These are phyloP conservation scores for Amyloporia xantha DNA, from an alignment of 768 basidiomycete species.

Conservation along the genomic window DNA sequence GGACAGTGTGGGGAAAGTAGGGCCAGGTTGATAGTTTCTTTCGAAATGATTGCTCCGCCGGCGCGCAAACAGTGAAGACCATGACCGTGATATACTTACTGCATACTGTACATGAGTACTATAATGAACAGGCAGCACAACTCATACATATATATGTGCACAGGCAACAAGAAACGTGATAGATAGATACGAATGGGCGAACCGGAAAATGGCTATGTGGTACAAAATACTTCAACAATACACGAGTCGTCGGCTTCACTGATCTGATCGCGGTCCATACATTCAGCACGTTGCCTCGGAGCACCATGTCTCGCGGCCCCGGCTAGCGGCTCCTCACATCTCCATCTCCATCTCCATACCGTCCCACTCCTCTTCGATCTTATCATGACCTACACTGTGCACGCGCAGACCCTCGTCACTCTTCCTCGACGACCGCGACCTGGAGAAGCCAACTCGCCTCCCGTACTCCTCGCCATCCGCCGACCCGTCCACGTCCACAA, in stretches of 20 bases:
- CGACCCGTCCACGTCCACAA: slow-evolving; percentile 22
- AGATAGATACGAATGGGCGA: background rate
- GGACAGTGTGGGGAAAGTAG: no score
- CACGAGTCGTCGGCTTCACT: background rate
- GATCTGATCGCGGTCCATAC: background rate
- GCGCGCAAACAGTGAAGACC: no score
- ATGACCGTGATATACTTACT: no score
- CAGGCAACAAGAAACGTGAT: background rate
- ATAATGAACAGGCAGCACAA: no score
- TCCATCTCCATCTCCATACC: slow-evolving; percentile 67
- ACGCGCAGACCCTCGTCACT: slow-evolving; percentile 11
- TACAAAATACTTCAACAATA: background rate
- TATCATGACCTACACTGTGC: slow-evolving; percentile 12
- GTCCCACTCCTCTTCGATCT: slow-evolving; percentile 38
- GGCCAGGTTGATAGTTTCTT: no score
- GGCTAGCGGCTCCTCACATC: slow-evolving; percentile 27
- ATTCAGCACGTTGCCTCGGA: no score
- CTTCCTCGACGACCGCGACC: slow-evolving; percentile 24
- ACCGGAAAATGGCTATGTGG: no score
- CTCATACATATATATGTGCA: background rate
- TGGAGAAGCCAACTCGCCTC: slow-evolving; percentile 25
- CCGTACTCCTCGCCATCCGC: slow-evolving; percentile 21
- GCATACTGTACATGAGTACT: no score
- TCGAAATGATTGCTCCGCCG: no score
- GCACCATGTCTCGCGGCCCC: no score